Conservation (phyloP, 2,329 filamentous ascomycete species). For the Aspergillus candidus region DNA sequence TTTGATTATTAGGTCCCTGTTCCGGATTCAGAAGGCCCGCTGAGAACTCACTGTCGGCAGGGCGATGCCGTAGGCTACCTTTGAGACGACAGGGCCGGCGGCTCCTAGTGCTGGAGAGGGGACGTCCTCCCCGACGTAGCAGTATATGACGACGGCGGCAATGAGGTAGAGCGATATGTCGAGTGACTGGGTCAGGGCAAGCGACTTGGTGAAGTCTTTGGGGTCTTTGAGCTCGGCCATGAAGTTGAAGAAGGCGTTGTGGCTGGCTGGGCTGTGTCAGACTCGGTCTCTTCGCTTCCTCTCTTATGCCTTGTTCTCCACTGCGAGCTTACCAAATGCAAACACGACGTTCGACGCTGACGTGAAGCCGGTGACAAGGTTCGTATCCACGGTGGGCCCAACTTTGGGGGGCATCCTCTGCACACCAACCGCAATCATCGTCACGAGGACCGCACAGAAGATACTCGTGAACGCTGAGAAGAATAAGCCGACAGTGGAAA, state of each 20-base stretch:
- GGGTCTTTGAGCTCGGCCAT: slow-evolving; percentile 60
- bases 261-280: slow-evolving; percentile 33
- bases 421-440: slow-evolving; percentile 60
- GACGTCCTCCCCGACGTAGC: slow-evolving; percentile 57
- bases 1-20: too few species aligned
- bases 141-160: slow-evolving; percentile 62
- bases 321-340: slow-evolving; percentile 49
- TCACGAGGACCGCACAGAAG: slow-evolving; percentile 56
- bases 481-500: too few species aligned
- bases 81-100: slow-evolving; percentile 50
- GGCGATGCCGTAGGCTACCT: slow-evolving; percentile 63
- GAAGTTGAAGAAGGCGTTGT: slow-evolving; percentile 64
- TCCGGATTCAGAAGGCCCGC: too few species aligned
- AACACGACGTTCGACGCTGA: slow-evolving; percentile 66
- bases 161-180: slow-evolving; percentile 60
- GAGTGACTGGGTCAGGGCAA: slow-evolving; percentile 54
- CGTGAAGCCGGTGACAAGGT: slow-evolving; percentile 53
- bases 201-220: slow-evolving; percentile 55
- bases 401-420: slow-evolving; percentile 35
- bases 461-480: slow-evolving; percentile 54
- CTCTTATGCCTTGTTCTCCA: too few species aligned
- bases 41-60: slow-evolving; percentile 47
- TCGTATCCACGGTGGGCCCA: slow-evolving; percentile 36
- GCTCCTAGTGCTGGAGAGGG: slow-evolving; percentile 62
- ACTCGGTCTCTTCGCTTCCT: too few species aligned